Evolutionary conservation across 176 grass and related monocot genomes (phyloP).

Genomic region (Bromus sterilis): DNA sequence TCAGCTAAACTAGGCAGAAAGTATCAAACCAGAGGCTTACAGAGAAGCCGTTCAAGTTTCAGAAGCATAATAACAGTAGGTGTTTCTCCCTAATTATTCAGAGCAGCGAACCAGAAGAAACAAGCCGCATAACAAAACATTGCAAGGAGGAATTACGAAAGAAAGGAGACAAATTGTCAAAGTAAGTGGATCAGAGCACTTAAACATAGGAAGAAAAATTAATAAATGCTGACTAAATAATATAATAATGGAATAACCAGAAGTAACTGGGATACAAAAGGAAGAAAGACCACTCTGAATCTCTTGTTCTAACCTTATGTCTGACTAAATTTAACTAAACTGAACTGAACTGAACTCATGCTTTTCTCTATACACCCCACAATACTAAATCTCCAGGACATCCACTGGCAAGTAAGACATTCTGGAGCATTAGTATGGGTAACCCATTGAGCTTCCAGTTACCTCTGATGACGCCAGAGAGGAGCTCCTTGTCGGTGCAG

Average conservation of each 20-base stretch:
- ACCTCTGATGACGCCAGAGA: too few relatives aligned
- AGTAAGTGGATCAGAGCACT: too few relatives aligned
- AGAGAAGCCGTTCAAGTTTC: neutral
- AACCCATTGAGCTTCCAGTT: too few relatives aligned
- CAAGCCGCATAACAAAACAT: neutral
- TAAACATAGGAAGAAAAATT: neutral
- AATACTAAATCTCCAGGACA: too few relatives aligned
- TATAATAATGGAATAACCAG: slow-evolving; percentile 45
- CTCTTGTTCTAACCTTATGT: slow-evolving; percentile 49
- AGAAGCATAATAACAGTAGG: neutral
- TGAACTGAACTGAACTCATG: slow-evolving; percentile 41
- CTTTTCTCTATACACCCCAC: slow-evolving; percentile 68
- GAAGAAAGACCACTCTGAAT: slow-evolving; percentile 30
- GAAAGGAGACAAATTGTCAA: too few relatives aligned
- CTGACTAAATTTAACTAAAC: slow-evolving; percentile 45
- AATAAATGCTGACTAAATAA: slow-evolving; percentile 2
- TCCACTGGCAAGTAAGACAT: too few relatives aligned
- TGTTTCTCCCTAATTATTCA: neutral
- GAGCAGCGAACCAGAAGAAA: neutral
- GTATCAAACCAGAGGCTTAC: neutral
- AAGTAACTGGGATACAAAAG: too few relatives aligned
- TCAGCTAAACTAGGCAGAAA: neutral
- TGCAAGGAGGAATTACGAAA: neutral
- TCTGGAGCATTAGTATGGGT: too few relatives aligned
- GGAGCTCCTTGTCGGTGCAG: too few relatives aligned